Evolutionary conservation across 2,329 filamentous ascomycete genomes (phyloP).

Genomic region (Lecanicillium sp.): DNA sequence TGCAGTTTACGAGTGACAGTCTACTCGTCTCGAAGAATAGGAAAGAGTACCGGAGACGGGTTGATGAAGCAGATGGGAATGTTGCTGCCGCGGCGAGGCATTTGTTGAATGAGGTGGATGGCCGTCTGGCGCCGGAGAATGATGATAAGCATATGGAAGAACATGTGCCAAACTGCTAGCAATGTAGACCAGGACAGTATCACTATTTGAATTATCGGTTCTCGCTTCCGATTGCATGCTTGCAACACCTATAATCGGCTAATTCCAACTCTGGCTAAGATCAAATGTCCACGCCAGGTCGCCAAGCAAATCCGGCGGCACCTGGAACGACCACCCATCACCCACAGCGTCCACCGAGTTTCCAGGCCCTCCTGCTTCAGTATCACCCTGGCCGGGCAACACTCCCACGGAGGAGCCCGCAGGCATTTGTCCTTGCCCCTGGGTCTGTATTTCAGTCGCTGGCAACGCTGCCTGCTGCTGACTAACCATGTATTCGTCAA

Average conservation of each 20-base stretch:
- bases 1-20: slow-evolving; percentile 37
- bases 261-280: background rate
- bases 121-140: too few species aligned
- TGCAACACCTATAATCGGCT: too few species aligned
- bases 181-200: background rate
- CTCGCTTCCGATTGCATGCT: too few species aligned
- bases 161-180: background rate
- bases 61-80: slow-evolving; percentile 13
- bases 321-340: background rate
- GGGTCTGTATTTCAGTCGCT: background rate
- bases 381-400: background rate
- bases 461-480: slow-evolving; percentile 9
- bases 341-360: too few species aligned
- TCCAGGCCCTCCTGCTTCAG: too few species aligned
- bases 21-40: slow-evolving; percentile 36
- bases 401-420: too few species aligned
- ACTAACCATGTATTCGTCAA: slow-evolving; percentile 16
- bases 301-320: slow-evolving; percentile 2
- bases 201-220: too few species aligned
- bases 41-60: slow-evolving; percentile 22
- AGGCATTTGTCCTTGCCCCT: too few species aligned
- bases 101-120: slow-evolving; percentile 12
- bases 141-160: background rate
- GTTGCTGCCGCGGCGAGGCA: slow-evolving; percentile 12
- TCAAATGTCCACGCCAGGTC: slow-evolving; percentile 2